Base-by-base conservation (phyloP, 106 monocot genomes). In the Allium fistulosum region DNA sequence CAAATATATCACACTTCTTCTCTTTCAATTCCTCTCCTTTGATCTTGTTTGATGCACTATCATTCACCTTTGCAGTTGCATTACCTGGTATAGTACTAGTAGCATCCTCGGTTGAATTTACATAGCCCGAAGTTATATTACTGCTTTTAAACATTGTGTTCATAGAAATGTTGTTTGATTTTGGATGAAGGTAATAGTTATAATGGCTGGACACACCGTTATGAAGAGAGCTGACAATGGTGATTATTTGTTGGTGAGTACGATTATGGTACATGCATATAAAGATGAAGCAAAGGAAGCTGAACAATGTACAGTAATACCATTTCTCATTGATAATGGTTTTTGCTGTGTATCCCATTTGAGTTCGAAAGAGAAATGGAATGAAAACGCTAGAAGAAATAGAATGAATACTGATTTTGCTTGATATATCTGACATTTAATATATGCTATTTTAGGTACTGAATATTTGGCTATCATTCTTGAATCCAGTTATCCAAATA, bases 1-100 rank as follows among this genome's bases (percentile, higher is more conserved):
- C 55, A 56, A 75, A 83, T 11, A 77, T 64, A 17, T 64, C 64
- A 9, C 64, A 64, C 64, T 64, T 17, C 9, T 64, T 47, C n/a
- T 11, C 62, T 46, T 46, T 61, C 61, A 4, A 11, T 37, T 26
- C 61, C 9, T 61, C 13, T 13, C 26, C 9, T 61, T 61, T 46
- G 53, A 55, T 55, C 2, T 12, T 55, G 0, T 15, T 55, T 11
- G 15, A 12, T 11, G 7, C 15, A 15, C 53, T 12, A 6, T 6
- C 53, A 15, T 12, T 12, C 53, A 12, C 53, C 15, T 55, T 55
- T 55, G 6, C 11, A 6, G 53, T 12, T 11, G 53, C 53, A 55
- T 12, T 55, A 55, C 53, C 15, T 55, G 53, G 15, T 11, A 55
- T 55, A 15, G 22, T 22, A 22, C 22, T 22, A 22, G 53, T 55